Conservation (phyloP, 2,329 filamentous ascomycete species). For the Xylaria polymorpha region DNA sequence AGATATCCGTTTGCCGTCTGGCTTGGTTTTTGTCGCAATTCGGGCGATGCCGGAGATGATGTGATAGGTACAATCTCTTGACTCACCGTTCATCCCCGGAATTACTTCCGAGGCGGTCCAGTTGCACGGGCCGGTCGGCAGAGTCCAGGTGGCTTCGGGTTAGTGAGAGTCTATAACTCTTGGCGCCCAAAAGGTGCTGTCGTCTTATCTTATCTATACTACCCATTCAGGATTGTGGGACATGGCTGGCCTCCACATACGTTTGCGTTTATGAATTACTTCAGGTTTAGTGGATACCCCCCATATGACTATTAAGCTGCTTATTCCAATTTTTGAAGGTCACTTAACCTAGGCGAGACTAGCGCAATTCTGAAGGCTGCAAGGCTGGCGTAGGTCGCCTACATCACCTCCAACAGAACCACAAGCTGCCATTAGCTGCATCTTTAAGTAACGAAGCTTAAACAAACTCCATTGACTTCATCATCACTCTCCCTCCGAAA, state of each 20-base stretch:
- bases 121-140: constrained; percentile 26
- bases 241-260: background rate
- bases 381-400: constrained; percentile 48
- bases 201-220: background rate
- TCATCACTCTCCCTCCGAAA: constrained; percentile 5
- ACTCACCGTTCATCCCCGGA: constrained; percentile 16
- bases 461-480: constrained; percentile 5
- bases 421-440: background rate
- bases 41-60: constrained; percentile 47
- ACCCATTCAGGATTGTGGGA: background rate
- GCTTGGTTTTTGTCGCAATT: constrained; percentile 10
- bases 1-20: constrained; percentile 16
- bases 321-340: background rate
- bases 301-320: background rate
- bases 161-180: background rate
- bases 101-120: constrained; percentile 2
- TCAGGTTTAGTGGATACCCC: background rate
- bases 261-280: background rate
- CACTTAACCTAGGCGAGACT: background rate
- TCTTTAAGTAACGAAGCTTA: constrained; percentile 5
- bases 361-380: constrained; percentile 44
- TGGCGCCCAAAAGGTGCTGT: background rate
- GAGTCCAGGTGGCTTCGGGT: constrained; percentile 11
- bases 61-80: constrained; percentile 8
- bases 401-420: background rate